Evolutionary conservation across 2,329 filamentous ascomycete genomes (phyloP).

Genomic region (Claviceps humidiphila): DNA sequence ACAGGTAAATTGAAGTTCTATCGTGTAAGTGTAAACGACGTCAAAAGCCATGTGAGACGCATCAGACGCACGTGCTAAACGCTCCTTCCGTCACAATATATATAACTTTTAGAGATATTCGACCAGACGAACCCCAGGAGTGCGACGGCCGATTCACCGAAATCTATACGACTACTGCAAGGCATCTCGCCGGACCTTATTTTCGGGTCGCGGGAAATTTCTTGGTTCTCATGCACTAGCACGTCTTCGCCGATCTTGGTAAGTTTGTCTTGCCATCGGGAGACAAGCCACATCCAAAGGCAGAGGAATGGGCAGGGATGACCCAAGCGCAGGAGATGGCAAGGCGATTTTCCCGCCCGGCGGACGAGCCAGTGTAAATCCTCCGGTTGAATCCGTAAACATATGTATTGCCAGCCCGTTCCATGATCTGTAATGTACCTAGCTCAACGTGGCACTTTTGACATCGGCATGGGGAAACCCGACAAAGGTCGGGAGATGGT

Average conservation of each 20-base stretch:
- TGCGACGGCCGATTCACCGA: not conserved
- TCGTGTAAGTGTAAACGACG: not conserved
- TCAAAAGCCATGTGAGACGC: not conserved
- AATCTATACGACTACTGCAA: not conserved
- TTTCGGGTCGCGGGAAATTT: not conserved
- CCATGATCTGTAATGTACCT: not conserved
- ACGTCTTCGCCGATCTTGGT: not conserved
- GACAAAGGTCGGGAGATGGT: not conserved
- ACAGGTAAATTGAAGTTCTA: not conserved
- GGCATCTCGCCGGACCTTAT: not conserved
- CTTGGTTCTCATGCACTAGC: not conserved
- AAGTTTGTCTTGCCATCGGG: not conserved
- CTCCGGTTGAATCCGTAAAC: not conserved
- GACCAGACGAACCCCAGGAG: not conserved
- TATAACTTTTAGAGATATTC: no score
- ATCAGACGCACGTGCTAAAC: not conserved
- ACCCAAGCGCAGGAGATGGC: not conserved
- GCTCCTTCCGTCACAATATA: not conserved
- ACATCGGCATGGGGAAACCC: not conserved
- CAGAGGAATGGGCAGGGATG: not conserved
- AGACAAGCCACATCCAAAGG: no score
- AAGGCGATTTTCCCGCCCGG: not conserved
- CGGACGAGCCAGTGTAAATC: not conserved
- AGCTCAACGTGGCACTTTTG: not conserved
- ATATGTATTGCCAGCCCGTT: not conserved